Conservation (phyloP, 768 basidiomycete genomes). For the Plicaturopsis crispa region DNA sequence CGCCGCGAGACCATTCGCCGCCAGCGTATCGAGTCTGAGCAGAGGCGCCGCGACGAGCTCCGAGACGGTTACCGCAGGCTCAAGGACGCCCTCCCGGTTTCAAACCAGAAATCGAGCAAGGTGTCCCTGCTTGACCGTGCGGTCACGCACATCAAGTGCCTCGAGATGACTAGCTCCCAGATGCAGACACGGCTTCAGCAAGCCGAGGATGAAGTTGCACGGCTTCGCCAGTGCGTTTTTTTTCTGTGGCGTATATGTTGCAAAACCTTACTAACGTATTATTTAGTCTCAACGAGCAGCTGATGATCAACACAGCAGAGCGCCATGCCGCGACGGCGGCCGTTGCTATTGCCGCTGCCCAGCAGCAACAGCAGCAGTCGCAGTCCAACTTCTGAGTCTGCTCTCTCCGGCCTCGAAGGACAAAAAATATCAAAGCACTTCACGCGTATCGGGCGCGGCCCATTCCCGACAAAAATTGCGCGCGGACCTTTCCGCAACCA, state of each 20-base stretch:
- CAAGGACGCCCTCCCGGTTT: constrained; percentile 83
- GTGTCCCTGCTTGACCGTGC: constrained; percentile 85
- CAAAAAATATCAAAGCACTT: constrained; percentile 17
- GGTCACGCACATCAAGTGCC: constrained; percentile 79
- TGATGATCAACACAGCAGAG: constrained; percentile 81
- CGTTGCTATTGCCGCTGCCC: constrained; percentile 45
- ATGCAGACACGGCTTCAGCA: constrained; percentile 70
- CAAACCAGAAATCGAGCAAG: constrained; percentile 92
- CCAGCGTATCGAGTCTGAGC: constrained; percentile 92
- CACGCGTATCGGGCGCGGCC: constrained; percentile 21
- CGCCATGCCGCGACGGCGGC: constrained; percentile 56
- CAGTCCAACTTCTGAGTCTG: constrained; percentile 21
- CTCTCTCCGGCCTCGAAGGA: constrained; percentile 11
- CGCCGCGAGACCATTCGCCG: constrained; percentile 88
- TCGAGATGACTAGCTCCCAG: constrained; percentile 73
- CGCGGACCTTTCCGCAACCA: constrained; percentile 19
- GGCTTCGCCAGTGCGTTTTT: no score
- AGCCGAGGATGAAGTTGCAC: constrained; percentile 74
- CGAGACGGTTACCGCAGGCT: constrained; percentile 86
- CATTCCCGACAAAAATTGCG: constrained; percentile 12
- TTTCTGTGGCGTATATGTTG: no score
- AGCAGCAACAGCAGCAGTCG: constrained; percentile 19
- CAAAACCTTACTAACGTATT: no score
- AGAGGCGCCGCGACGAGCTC: constrained; percentile 87
- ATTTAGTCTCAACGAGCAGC: constrained; percentile 83